Percentiles rank a stretch among this genome's conserved stretches.
Evolutionary conservation across 2,329 filamentous ascomycete species (phyloP).

Genomic region (Colletotrichum tanaceti): DNA sequence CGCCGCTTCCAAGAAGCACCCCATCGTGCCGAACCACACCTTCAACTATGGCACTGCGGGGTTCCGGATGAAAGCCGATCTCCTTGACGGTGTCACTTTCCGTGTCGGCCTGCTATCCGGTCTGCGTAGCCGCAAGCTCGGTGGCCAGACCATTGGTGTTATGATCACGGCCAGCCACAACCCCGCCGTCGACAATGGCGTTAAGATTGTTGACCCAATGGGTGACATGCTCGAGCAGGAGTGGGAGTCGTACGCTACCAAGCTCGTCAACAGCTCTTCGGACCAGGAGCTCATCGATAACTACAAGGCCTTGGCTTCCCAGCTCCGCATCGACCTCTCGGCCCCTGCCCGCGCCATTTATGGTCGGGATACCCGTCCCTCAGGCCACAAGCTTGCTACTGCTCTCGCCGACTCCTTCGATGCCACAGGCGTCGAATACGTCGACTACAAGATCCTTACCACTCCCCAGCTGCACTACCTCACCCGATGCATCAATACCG

Average conservation of each 20-base stretch:
- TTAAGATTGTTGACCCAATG: constrained; percentile 97
- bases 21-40: constrained; percentile 64
- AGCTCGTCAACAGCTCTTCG: constrained; percentile 84
- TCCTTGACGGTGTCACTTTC: constrained; percentile 92
- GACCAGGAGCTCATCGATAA: constrained; percentile 80
- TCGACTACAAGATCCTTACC: constrained; percentile 91
- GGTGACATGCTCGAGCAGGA: constrained; percentile 97
- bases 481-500: constrained; percentile 92
- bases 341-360: constrained; percentile 84
- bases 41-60: constrained; percentile 77
- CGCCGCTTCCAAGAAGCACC: constrained; percentile 71
- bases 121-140: constrained; percentile 88
- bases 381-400: constrained; percentile 83
- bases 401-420: constrained; percentile 84
- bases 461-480: constrained; percentile 99
- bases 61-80: constrained; percentile 77
- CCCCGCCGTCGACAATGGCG: constrained; percentile 87
- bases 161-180: constrained; percentile 98
- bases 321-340: constrained; percentile 79
- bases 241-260: constrained; percentile 91
- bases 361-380: constrained; percentile 92
- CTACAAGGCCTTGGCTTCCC: constrained; percentile 79
- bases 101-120: constrained; percentile 90
- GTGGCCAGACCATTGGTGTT: constrained; percentile 91
- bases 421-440: constrained; percentile 77